Conservation (phyloP, 1,284 basidiomycete genomes). For the Boletus sp. region DNA sequence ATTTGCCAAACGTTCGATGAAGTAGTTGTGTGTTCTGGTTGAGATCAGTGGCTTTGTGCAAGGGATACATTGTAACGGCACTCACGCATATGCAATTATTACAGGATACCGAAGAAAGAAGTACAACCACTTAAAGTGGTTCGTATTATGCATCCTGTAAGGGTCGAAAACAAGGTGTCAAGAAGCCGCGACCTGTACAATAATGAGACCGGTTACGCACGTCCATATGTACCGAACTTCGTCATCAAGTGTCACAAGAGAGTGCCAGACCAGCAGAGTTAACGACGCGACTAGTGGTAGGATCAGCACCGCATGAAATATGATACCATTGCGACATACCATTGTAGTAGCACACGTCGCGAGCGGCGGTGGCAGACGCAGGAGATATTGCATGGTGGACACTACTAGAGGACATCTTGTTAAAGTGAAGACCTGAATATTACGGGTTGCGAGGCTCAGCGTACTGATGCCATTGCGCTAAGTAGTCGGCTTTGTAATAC, state of each 20-base stretch:
- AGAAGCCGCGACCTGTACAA: neutral
- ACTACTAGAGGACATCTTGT: constrained; percentile 1
- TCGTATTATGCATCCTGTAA: constrained; percentile 19
- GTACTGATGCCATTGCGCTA: neutral
- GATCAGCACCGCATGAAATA: neutral
- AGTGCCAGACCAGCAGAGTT: constrained; percentile 18
- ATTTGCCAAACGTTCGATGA: constrained; percentile 11
- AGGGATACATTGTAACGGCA: neutral
- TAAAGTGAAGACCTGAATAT: neutral
- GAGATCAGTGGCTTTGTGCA: neutral
- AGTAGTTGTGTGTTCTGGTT: constrained; percentile 16
- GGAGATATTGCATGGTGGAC: neutral
- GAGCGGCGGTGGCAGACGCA: neutral
- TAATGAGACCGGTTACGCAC: constrained; percentile 11
- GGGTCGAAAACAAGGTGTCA: neutral
- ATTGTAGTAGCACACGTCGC: constrained; percentile 14
- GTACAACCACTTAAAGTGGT: constrained; percentile 22
- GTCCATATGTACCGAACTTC: constrained; percentile 25
- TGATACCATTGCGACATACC: constrained; percentile 4
- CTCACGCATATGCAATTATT: constrained; percentile 18
- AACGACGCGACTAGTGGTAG: constrained; percentile 9
- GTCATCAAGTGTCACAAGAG: constrained; percentile 14
- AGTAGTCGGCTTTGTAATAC: neutral
- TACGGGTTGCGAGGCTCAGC: neutral
- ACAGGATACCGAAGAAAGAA: constrained; percentile 22